A percentile compares a stretch with the other conserved stretches of the same genome.
Conservation (phyloP, 2,329 filamentous ascomycete species). For the Ophiognomonia clavigignenti-juglandacearum region DNA sequence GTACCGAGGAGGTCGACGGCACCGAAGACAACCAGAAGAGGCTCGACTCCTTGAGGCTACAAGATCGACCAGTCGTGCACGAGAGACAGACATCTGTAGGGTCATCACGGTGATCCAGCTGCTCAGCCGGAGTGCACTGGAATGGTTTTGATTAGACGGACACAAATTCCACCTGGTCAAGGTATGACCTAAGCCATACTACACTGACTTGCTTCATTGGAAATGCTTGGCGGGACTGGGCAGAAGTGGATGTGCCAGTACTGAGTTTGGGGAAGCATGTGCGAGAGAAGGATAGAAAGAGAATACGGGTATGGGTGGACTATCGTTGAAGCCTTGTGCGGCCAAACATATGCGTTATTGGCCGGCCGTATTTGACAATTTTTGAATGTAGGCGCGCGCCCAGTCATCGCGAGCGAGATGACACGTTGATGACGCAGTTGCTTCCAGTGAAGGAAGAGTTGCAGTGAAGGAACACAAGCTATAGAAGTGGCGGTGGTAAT, state of each 20-base stretch:
- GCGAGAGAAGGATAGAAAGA: too few relatives aligned
- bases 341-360: not conserved
- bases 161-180: not conserved
- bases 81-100: constrained; percentile 58
- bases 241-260: not conserved
- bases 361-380: constrained; percentile 4
- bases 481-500: not conserved
- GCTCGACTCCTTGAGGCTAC: constrained; percentile 83
- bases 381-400: not conserved
- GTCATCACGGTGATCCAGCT: constrained; percentile 42
- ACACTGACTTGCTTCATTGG: not conserved
- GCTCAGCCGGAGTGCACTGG: too few relatives aligned
- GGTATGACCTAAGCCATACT: not conserved
- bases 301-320: not conserved
- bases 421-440: not conserved
- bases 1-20: constrained; percentile 63
- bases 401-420: not conserved
- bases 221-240: not conserved
- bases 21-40: constrained; percentile 82
- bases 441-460: not conserved
- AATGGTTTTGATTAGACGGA: not conserved
- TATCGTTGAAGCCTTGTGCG: constrained; percentile 1
- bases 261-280: too few relatives aligned
- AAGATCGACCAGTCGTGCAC: constrained; percentile 60
- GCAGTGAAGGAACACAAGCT: not conserved